phyloP scores from a whole-genome alignment of 129 eudicot genomes.

The Glebionis coronaria region DNA sequence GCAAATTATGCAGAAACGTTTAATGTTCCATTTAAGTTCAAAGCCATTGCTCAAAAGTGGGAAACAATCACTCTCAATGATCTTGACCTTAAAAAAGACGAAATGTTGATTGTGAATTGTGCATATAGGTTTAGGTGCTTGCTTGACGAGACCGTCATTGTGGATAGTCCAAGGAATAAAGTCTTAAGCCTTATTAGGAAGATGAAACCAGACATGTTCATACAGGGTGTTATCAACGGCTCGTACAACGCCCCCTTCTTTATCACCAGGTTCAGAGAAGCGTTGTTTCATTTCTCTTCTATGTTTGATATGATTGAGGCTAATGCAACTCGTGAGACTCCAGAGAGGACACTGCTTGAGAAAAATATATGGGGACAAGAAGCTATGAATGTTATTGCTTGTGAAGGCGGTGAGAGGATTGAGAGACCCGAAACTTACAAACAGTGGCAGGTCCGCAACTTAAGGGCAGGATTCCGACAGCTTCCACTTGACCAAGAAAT shows the following conservation, averaged over 20 bases:
- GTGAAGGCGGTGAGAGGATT: slow-evolving; percentile 82
- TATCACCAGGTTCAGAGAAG: slow-evolving; percentile 73
- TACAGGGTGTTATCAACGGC: slow-evolving; percentile 66
- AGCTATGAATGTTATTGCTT: slow-evolving; percentile 81
- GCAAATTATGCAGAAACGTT: slow-evolving; percentile 65
- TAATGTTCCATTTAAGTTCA: slow-evolving; percentile 66
- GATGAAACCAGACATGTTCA: slow-evolving; percentile 56
- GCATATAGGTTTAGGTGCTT: slow-evolving; percentile 51
- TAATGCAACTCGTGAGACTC: slow-evolving; percentile 49
- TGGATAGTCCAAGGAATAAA: slow-evolving; percentile 62
- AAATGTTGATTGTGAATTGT: slow-evolving; percentile 57
- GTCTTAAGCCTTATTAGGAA: slow-evolving; percentile 53
- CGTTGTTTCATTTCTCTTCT: slow-evolving; percentile 70
- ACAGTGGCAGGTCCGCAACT: slow-evolving; percentile 71
- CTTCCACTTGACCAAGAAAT: slow-evolving; percentile 60
- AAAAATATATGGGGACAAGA: slow-evolving; percentile 57
- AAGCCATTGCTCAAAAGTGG: slow-evolving; percentile 76
- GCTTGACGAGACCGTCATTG: slow-evolving; percentile 70
- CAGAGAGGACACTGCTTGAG: slow-evolving; percentile 64
- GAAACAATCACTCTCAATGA: slow-evolving; percentile 59
- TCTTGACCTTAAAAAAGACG: slow-evolving; percentile 54
- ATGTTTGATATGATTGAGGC: slow-evolving; percentile 81
- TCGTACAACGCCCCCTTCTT: slow-evolving; percentile 75
- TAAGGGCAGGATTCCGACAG: slow-evolving; percentile 59
- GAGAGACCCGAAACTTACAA: slow-evolving; percentile 82